Conservation (phyloP, 2,329 filamentous ascomycete genomes). For the Talaromyces marneffei region DNA sequence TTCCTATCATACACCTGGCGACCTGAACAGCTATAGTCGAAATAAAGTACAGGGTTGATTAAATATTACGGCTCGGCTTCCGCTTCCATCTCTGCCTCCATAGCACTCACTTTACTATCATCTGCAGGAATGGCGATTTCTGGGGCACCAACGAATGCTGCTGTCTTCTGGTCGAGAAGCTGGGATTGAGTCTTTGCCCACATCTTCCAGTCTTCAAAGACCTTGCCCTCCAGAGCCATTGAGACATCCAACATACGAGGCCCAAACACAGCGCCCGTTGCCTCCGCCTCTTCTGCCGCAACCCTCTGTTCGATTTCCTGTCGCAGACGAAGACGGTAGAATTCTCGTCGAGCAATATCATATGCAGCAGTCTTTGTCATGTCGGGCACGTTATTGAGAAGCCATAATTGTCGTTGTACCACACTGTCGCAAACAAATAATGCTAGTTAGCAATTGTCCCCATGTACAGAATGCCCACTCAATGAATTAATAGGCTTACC, state of each 20-base stretch:
- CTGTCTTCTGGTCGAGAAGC: conserved; percentile 43
- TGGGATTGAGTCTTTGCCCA: conserved; percentile 61
- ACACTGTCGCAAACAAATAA: conserved; percentile 56
- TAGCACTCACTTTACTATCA: conserved; percentile 21
- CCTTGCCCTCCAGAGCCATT: conserved; percentile 72
- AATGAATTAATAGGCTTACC: conserved; percentile 46
- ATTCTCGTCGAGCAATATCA: conserved; percentile 80
- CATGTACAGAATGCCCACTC: neutral
- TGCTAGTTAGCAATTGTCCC: neutral
- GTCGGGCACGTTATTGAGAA: conserved; percentile 60
- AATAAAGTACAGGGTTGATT: neutral
- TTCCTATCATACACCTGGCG: neutral
- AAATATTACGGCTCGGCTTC: neutral
- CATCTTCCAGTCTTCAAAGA: conserved; percentile 76
- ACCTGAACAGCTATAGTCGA: neutral
- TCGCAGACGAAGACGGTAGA: conserved; percentile 75
- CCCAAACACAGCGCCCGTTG: conserved; percentile 84
- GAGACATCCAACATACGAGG: conserved; percentile 67
- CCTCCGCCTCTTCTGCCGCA: conserved; percentile 77
- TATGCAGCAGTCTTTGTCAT: conserved; percentile 67
- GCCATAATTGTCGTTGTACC: conserved; percentile 81
- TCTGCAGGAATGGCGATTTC: conserved; percentile 35
- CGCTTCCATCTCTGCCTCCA: neutral
- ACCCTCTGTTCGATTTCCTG: conserved; percentile 79
- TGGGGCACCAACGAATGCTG: conserved; percentile 36